Evolutionary conservation across 2,329 filamentous ascomycete genomes (phyloP), one percentile per base, ranked within the genome.

Genomic region (Lachnellula subtilissima): DNA sequence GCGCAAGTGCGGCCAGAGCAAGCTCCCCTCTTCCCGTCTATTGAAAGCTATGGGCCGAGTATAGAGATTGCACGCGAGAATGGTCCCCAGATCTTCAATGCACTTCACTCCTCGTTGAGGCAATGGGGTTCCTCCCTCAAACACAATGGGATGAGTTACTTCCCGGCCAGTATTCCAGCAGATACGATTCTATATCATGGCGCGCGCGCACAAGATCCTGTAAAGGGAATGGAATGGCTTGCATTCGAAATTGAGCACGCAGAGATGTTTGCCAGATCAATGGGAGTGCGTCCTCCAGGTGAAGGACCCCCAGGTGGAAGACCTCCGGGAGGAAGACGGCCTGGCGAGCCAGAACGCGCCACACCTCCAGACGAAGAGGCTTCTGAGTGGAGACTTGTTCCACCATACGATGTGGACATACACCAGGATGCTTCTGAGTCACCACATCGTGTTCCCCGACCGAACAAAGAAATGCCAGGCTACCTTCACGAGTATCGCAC

Each of bases 211-310:
- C 62, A 73, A 0, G 69, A 77, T 1, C 73, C 76, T 0, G 77
- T 88, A 0, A 69, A 71, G 2, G 78, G 76, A 0, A 79, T 77
- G 3, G 84, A 91, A 64, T 91, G 88, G 87, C 74, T 91, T 1
- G 88, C 88, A 0, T 91, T 91, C 65, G 88, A 91, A 68, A 79
- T 86, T 3, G 87, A 91, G 64, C 88, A 91, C 70, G 85, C 87
- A 0, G 75, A 87, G 61, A 67, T 75, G 2, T 91, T 91, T 71
- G 84, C 86, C 1, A 68, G 48, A 53, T 32, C 46, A 5, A 22
- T 42, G 42, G 40, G 37, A 14, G n/a, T 39, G 23, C 23, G 47
- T 17, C 52, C 52, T n/a, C 51, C 55, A n/a, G 47, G 45, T 15
- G 50, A 57, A 39, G 45, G 59, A 45, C 37, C 46, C 11, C 52